These are phyloP conservation scores for Starmerella riodocensis DNA, from an alignment of 805 yeast genomes.

Conservation along the genomic window DNA sequence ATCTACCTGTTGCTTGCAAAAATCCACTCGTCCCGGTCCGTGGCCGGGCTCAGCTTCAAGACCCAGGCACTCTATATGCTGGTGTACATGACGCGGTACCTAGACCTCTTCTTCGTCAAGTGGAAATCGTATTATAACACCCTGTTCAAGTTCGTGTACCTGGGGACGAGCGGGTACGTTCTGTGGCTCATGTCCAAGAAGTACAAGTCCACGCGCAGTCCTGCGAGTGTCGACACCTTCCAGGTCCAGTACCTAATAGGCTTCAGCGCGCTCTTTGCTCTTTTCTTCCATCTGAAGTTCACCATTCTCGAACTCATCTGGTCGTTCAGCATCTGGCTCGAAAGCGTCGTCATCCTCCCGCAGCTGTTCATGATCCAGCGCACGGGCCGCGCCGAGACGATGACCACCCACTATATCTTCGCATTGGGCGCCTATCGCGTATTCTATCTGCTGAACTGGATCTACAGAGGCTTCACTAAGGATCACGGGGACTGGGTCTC, in stretches of 20 bases:
- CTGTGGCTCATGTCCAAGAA: conserved; percentile 54
- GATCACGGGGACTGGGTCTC: conserved; percentile 53
- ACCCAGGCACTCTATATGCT: conserved; percentile 68
- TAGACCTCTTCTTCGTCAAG: conserved; percentile 39
- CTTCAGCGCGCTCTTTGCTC: conserved; percentile 42
- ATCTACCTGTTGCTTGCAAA: conserved; percentile 62
- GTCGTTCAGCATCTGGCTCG: conserved; percentile 89
- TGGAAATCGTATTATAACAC: conserved; percentile 53
- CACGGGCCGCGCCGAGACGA: conserved; percentile 73
- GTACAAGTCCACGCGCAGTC: conserved; percentile 44
- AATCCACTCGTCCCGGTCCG: conserved; percentile 49
- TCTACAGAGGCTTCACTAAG: conserved; percentile 54
- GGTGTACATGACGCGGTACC: conserved; percentile 61
- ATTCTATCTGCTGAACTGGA: conserved; percentile 87
- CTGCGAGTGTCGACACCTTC: conserved; percentile 54
- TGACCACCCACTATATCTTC: conserved; percentile 86
- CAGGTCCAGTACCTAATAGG: conserved; percentile 56
- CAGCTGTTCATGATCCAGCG: conserved; percentile 83
- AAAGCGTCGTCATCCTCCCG: conserved; percentile 81
- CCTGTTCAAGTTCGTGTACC: conserved; percentile 68
- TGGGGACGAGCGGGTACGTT: conserved; percentile 61
- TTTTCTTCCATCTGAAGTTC: conserved; percentile 57
- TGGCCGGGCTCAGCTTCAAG: conserved; percentile 76
- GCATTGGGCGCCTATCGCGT: conserved; percentile 86
- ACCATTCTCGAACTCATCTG: conserved; percentile 47